Conservation (phyloP, 352 stramenopile genomes). For the Globisporangium iwayamae region DNA sequence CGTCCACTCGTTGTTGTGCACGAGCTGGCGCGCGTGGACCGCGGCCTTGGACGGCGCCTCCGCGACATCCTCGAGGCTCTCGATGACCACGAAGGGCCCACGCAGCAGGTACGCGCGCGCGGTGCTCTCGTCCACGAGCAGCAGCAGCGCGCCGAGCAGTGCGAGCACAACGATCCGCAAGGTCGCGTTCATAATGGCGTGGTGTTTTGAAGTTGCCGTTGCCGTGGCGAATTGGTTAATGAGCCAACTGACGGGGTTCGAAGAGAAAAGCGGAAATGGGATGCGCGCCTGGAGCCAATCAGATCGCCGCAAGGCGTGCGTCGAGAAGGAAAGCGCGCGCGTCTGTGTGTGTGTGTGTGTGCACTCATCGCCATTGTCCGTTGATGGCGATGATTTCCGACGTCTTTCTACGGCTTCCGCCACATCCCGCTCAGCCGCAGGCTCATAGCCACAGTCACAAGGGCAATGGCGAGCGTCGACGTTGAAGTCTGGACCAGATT, state of each 20-base stretch:
- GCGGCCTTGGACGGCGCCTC: conserved; percentile 18
- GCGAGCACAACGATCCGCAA: conserved; percentile 17
- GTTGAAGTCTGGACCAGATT: neutral
- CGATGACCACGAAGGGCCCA: conserved; percentile 6
- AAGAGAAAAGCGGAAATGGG: neutral
- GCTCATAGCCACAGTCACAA: too few relatives aligned
- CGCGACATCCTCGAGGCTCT: conserved; percentile 1
- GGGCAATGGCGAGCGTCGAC: neutral
- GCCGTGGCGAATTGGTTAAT: neutral
- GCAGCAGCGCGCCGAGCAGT: conserved; percentile 5
- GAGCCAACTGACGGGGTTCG: neutral
- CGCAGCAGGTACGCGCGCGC: conserved; percentile 11
- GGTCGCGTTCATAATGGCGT: conserved; percentile 7
- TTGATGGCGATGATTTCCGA: neutral
- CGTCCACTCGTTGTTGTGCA: conserved; percentile 62
- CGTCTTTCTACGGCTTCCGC: neutral
- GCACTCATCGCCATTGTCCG: neutral
- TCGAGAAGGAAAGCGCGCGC: neutral
- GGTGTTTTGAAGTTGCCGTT: neutral
- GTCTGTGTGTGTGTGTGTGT: neutral
- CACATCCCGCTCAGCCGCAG: neutral
- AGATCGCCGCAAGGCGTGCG: conserved; percentile 1
- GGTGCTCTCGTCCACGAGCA: conserved; percentile 4
- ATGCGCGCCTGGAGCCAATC: conserved; percentile 8
- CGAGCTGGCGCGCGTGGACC: conserved; percentile 52